phyloP scores from a whole-genome alignment of 208 protist genomes.

The Histomonas meleagridis region DNA sequence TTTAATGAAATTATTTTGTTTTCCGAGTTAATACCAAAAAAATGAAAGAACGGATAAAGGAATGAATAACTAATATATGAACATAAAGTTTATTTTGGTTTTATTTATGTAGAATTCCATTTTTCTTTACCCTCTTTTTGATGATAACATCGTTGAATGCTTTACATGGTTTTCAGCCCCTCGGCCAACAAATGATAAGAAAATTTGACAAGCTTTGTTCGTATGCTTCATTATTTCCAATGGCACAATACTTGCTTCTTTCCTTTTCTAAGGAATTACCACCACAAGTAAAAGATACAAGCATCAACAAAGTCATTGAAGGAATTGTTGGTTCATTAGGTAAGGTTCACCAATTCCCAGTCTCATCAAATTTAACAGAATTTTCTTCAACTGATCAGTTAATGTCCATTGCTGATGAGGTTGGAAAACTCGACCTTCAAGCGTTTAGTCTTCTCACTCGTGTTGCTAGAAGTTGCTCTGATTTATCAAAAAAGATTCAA shows the following conservation, averaged over 20 bases:
- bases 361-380: not conserved
- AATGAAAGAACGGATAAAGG: no score
- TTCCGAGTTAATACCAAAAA: no score
- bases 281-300: not conserved
- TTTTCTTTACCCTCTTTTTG: no score
- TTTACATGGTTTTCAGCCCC: no score
- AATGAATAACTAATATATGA: no score
- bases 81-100: no score
- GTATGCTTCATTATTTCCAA: not conserved
- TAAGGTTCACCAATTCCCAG: not conserved
- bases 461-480: not conserved
- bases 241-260: conserved; percentile 32
- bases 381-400: conserved; percentile 26
- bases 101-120: no score
- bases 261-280: not conserved
- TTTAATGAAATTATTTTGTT: no score
- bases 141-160: no score
- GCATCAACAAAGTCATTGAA: not conserved
- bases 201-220: conserved; percentile 12
- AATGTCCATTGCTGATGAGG: not conserved
- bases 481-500: not conserved
- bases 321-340: not conserved
- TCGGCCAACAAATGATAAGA: no score
- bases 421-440: not conserved
- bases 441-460: not conserved